Base-by-base conservation (phyloP, 805 yeast genomes). In the Saturnispora kantuleensis region DNA sequence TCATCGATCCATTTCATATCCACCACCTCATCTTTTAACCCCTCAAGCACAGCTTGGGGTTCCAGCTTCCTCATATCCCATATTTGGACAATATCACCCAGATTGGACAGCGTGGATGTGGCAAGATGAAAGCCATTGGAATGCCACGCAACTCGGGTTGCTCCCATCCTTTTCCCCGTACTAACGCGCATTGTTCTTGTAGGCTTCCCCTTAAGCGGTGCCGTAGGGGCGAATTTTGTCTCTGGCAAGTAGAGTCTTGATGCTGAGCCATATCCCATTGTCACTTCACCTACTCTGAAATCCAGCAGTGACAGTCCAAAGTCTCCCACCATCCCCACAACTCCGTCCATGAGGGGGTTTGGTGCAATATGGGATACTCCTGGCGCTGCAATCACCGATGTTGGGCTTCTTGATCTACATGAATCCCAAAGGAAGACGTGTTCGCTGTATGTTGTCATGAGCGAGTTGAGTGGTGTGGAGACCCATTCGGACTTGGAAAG, bases 391-490 rank as follows among this genome's bases (percentile, higher is more conserved):
- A 76, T 68, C 43, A 77, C 76, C 39, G 76, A 59, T 10, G 76
- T 59, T 3, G 94, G 94, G 16, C 65, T 55, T 56, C 79, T 71
- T 40, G 79, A 68, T 56, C 81, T 66, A 51, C 71, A 69, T 10
- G 79, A 60, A 47, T 88, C 88, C 90, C 96, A 88, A 41, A 81
- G 62, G 57, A 84, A 88, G 11, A 89, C 52, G 46, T 81, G 76
- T 48, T 82, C 81, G 46, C 78, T 78, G 57, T 82, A 84, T 6
- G 79, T 58, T 0, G 94, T 69, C 28, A 83, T 61, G 44, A 87
- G 60, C 3, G 76, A 67, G 17, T 75, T 68, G 28, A 61, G 54
- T 10, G 66, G 61, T 38, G 73, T 68, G 2, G 66, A 51, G 13
- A 41, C 52, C 78, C 79, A 74, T n/a, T 53, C 47, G 11, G 56